Conservation (phyloP, 2,329 filamentous ascomycete species). For the Fusarium hainanense region DNA sequence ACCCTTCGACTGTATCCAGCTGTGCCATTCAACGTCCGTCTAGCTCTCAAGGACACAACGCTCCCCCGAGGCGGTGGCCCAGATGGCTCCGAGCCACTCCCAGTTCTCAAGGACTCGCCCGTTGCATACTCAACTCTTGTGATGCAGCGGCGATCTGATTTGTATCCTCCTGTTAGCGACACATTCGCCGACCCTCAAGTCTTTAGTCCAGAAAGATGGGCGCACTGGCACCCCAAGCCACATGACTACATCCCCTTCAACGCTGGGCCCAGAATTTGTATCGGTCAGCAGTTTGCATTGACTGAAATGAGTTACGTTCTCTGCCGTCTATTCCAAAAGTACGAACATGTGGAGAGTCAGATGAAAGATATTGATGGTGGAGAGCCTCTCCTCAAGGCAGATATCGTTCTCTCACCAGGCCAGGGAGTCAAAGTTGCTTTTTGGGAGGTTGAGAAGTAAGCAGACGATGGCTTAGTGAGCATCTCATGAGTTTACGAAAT, state of each 20-base stretch:
- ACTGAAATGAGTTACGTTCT: slow-evolving; percentile 81
- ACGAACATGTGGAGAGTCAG: slow-evolving; percentile 69
- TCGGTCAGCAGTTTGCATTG: slow-evolving; percentile 84
- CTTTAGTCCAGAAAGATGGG: slow-evolving; percentile 77
- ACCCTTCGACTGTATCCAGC: slow-evolving; percentile 80
- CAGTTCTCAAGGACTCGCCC: slow-evolving; percentile 72
- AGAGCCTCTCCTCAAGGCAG: slow-evolving; percentile 64
- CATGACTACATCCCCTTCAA: slow-evolving; percentile 83
- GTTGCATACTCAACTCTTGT: slow-evolving; percentile 75
- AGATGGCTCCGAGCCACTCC: slow-evolving; percentile 70
- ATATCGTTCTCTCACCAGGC: slow-evolving; percentile 69
- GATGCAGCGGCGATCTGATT: slow-evolving; percentile 76
- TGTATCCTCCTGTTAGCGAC: slow-evolving; percentile 65
- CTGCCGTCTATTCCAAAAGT: slow-evolving; percentile 77
- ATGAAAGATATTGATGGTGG: slow-evolving; percentile 68
- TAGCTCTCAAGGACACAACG: slow-evolving; percentile 77
- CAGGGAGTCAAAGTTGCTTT: slow-evolving; percentile 69
- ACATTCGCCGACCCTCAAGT: slow-evolving; percentile 58
- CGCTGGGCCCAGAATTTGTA: slow-evolving; percentile 77
- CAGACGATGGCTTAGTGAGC: background rate
- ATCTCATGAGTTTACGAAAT: background rate
- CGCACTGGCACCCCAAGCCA: slow-evolving; percentile 68
- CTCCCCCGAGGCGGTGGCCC: slow-evolving; percentile 77
- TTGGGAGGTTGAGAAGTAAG: slow-evolving; percentile 56
- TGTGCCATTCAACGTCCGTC: slow-evolving; percentile 82